Percentiles rank a stretch among this genome's conserved stretches.
Evolutionary conservation across 495 filamentous ascomycete genomes (phyloP).

Genomic region (Evernia prunastri): DNA sequence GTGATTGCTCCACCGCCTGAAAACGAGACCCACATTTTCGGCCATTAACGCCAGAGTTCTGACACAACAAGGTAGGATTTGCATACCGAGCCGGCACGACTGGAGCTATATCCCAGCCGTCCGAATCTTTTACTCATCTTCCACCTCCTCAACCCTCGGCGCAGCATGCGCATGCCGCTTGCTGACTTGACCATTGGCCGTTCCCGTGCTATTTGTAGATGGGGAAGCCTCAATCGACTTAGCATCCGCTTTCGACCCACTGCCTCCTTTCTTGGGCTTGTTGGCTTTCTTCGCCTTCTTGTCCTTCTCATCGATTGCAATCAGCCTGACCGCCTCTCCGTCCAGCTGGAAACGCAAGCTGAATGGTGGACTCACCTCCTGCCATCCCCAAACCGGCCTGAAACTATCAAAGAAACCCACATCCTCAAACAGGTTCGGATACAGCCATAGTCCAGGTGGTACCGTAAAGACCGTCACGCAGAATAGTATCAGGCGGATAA

Average conservation of each 20-base stretch:
- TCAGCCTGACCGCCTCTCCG: not conserved
- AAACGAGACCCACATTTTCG: not conserved
- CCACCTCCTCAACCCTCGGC: slow-evolving; percentile 22
- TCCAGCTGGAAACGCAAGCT: not conserved
- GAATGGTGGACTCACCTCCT: slow-evolving; percentile 61
- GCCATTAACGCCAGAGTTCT: not conserved
- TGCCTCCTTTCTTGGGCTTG: slow-evolving; percentile 11
- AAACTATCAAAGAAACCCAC: slow-evolving; percentile 98
- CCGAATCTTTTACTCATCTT: slow-evolving; percentile 16
- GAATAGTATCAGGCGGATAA: slow-evolving; percentile 94
- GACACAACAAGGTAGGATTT: not conserved
- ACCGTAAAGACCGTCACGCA: slow-evolving; percentile 79
- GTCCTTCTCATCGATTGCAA: slow-evolving; percentile 1
- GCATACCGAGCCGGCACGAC: not conserved
- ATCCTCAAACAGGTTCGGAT: slow-evolving; percentile 97
- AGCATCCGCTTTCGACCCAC: not conserved
- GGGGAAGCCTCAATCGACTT: not conserved
- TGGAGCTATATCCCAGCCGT: not conserved
- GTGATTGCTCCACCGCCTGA: not conserved
- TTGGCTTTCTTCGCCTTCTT: slow-evolving; percentile 21
- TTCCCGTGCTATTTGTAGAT: not conserved
- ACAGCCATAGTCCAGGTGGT: slow-evolving; percentile 90
- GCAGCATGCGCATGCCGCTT: slow-evolving; percentile 16
- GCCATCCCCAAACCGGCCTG: slow-evolving; percentile 95
- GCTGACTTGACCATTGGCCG: slow-evolving; percentile 9